Base-by-base conservation (phyloP, 2,329 filamentous ascomycete species). In the Aspergillus proliferans region DNA sequence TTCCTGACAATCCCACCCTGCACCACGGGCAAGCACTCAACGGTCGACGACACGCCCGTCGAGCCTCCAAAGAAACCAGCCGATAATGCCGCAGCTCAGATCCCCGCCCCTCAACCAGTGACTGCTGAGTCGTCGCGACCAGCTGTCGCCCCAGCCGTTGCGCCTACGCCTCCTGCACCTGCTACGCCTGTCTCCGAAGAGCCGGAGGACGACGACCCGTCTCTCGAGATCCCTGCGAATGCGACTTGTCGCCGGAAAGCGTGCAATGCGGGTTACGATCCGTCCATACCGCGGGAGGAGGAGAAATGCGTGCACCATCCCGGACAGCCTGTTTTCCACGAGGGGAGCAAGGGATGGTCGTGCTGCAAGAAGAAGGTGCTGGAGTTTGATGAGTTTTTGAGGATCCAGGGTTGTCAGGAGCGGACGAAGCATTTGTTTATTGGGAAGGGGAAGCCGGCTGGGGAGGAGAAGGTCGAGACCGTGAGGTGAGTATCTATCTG, bases 321-420 rank as follows among this genome's bases (percentile, higher is more conserved):
- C 0, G 93, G 93, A 4, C 82, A 80, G 19, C 88, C 93, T 21
- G 85, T 98, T 58, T 98, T 98, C 74, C 93, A 98, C 69, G 93
- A 98, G 75, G 93, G 93, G 33, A 95, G 88, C 73, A 98, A 98
- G 76, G 93, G 93, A 1, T 98, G 93, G 79, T 90, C 84, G 51
- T 98, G 93, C 76, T 98, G 93, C 75, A 97, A 97, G 80, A 79
- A 89, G 61, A 81, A 90, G 34, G 93, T 98, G 50, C 74, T 98
- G 51, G 93, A 98, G 66, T 98, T 98, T 70, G 91, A 98, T 68
- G 86, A 97, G 70, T 98, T 98, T 72, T 84, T 98, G 84, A 93
- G 88, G 71, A 92, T 98, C 51, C 84, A 87, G 60, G 93, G 93
- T 1, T 98, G 93, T 73, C 84, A 83, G 67, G 90, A 86, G 40